Base-by-base conservation (phyloP, 345 rosid species). In the Salix viminalis region DNA sequence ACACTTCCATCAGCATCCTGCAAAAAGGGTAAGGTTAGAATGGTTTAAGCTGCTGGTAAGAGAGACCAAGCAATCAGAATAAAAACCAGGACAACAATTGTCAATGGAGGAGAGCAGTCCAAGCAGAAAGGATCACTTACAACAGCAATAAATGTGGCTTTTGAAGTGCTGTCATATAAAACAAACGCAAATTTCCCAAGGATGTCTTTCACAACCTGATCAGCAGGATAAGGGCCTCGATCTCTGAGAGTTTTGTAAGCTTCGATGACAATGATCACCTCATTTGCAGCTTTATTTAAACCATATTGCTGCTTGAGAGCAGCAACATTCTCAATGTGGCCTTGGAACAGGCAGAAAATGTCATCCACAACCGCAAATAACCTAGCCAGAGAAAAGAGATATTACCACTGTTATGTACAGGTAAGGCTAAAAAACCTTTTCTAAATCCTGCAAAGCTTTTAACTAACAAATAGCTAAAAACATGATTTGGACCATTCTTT, bases 261-360 rank as follows among this genome's bases (percentile, higher is more conserved):
- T 85, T 96, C 99, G 23, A 94, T 88, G 72, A 96, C 82, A 67
- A 96, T 89, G 60, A 89, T 90, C 76, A 87, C 99, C 85, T 94
- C 99, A 21, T 93, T 94, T 39, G 97, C 94, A 11, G 96, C 81
- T 85, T 94, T 96, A 81, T 77, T 90, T 32, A 96, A 82, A 71
- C 97, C 99, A 83, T 96, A 96, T 75, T 92, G 99, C 79, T 96
- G 99, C 87, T 91, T 96, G 64, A 94, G 96, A 65, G 81, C 78
- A 23, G 92, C 88, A 82, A 96, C 78, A 74, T 96, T 96, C 79
- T 92, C 92, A 71, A 96, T 87, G 82, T 94, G 93, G 79, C 98
- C 99, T 90, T 91, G 92, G 87, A 96, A 92, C 82, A 94, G 69
- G 81, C 97, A 96, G 94, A 94, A 96, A 75, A 96, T 91, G 80